A percentile compares a stretch with the other conserved stretches of the same genome.
These are phyloP conservation scores for Colletotrichum limetticola DNA, from an alignment of 2,329 filamentous ascomycete species.

Conservation along the genomic window DNA sequence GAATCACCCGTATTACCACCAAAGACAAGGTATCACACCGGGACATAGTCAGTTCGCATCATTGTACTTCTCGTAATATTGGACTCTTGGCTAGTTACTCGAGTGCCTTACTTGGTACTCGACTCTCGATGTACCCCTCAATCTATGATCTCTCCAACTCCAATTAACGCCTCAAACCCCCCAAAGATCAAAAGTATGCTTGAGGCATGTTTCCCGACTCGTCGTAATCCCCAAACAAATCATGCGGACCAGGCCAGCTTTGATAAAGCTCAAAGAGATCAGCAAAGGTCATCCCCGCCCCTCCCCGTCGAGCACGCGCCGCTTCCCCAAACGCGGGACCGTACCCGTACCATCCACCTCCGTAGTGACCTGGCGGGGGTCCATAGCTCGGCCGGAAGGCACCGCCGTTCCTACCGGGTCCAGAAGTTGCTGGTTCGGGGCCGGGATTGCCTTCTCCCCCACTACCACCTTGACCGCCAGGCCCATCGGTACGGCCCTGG, in stretches of 20 bases:
- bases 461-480: too few relatives aligned
- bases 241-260: neutral
- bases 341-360: neutral
- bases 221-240: neutral
- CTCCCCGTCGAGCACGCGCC: neutral
- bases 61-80: too few relatives aligned
- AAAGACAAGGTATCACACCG: too few relatives aligned
- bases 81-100: too few relatives aligned
- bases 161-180: too few relatives aligned
- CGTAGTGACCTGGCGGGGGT: neutral
- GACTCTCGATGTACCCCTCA: too few relatives aligned
- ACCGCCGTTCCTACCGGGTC: neutral
- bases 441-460: neutral
- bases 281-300: constrained; percentile 14
- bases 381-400: neutral
- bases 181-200: too few relatives aligned
- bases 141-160: too few relatives aligned
- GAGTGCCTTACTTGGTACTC: too few relatives aligned
- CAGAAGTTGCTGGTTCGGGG: neutral
- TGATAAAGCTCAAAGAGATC: constrained; percentile 10
- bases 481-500: too few relatives aligned
- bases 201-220: neutral
- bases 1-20: too few relatives aligned
- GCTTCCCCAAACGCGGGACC: neutral
- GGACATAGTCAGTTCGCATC: too few relatives aligned